Percentiles rank a stretch among this genome's conserved stretches.
Conservation (phyloP, 2,329 filamentous ascomycete species). For the Cercospora zeae-maydis region DNA sequence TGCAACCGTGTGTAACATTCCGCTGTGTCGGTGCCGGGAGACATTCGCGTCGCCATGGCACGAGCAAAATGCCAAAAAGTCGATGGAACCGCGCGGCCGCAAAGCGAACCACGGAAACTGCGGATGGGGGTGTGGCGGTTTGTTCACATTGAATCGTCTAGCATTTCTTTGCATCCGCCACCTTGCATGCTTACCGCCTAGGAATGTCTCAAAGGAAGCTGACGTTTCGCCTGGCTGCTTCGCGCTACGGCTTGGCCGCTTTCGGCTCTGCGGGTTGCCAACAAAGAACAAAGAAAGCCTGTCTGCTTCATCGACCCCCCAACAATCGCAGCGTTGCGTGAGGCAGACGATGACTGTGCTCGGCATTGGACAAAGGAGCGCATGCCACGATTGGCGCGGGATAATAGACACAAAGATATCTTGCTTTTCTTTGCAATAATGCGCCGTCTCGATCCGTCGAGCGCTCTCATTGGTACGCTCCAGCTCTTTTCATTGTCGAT, state of each 20-base stretch:
- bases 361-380: conserved; percentile 35
- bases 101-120: conserved; percentile 13
- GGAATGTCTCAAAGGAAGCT: conserved; percentile 36
- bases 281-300: conserved; percentile 38
- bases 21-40: conserved; percentile 18
- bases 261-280: conserved; percentile 33
- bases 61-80: conserved; percentile 23
- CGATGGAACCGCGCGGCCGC: conserved; percentile 17
- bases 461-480: conserved; percentile 30
- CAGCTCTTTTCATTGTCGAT: conserved; percentile 33
- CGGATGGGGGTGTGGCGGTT: conserved; percentile 24
- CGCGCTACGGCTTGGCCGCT: conserved; percentile 31
- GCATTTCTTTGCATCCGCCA: conserved; percentile 29
- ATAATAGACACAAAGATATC: conserved; percentile 37
- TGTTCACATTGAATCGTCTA: conserved; percentile 26
- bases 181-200: conserved; percentile 29
- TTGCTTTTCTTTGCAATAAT: conserved; percentile 29
- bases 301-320: conserved; percentile 26
- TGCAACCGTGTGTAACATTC: conserved; percentile 31
- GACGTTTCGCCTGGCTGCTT: conserved; percentile 27
- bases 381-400: conserved; percentile 32
- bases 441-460: conserved; percentile 30
- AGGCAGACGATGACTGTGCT: conserved; percentile 28
- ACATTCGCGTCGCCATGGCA: conserved; percentile 29
- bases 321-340: conserved; percentile 33